Evolutionary conservation across 108 stramenopile genomes (phyloP).

Genomic region (Skeletonema potamos): DNA sequence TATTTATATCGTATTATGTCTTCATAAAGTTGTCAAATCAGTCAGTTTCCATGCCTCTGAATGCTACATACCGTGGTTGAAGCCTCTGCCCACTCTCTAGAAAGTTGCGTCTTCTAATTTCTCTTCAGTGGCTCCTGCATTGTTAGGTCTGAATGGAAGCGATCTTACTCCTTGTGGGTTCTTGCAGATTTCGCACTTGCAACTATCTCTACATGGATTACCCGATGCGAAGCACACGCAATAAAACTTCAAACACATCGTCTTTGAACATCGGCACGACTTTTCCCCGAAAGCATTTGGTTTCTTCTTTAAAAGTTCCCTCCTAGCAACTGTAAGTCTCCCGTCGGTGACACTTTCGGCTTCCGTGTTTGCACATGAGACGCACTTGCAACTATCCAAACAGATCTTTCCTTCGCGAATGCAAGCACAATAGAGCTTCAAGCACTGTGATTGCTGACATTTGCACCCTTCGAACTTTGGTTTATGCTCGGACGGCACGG

Average conservation of each 20-base stretch:
- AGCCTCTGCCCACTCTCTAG: too few species aligned
- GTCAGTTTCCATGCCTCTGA: too few species aligned
- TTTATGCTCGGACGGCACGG: too few species aligned
- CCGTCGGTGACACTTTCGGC: constrained; percentile 15
- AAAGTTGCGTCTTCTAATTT: not conserved
- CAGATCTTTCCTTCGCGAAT: constrained; percentile 60
- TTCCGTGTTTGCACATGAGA: constrained; percentile 19
- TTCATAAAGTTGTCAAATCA: too few species aligned
- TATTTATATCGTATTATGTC: too few species aligned
- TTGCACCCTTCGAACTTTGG: constrained; percentile 38
- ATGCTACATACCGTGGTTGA: too few species aligned
- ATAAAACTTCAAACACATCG: constrained; percentile 63
- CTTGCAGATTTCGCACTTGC: constrained; percentile 62
- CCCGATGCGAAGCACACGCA: constrained; percentile 73
- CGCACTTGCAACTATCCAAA: constrained; percentile 29
- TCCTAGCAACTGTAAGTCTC: constrained; percentile 13
- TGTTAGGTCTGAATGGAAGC: not conserved
- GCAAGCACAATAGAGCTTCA: constrained; percentile 86
- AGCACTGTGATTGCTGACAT: constrained; percentile 65
- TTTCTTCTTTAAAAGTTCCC: not conserved
- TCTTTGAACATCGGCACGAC: constrained; percentile 61
- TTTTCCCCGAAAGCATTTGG: constrained; percentile 13
- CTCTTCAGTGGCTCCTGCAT: not conserved
- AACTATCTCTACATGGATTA: constrained; percentile 45
- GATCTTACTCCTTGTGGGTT: constrained; percentile 11